Percentiles rank a stretch among this genome's conserved stretches.
These are phyloP conservation scores for Heliosperma pusillum DNA, from an alignment of 148 eudicot genomes.

Conservation along the genomic window DNA sequence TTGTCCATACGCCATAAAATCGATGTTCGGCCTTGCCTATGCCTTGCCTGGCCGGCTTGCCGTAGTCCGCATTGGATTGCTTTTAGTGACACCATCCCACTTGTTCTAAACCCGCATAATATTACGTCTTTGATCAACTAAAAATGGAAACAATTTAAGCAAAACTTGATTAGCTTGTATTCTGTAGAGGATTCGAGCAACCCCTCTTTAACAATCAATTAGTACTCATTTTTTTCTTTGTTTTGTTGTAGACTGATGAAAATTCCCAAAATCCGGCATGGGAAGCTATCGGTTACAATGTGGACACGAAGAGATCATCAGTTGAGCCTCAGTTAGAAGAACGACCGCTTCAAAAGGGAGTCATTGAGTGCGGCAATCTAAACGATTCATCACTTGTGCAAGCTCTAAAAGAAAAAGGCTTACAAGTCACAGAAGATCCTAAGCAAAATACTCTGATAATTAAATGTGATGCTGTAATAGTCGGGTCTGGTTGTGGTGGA, in stretches of 20 bases:
- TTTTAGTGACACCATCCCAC: too few species aligned
- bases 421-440: constrained; percentile 44
- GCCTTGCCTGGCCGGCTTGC: too few species aligned
- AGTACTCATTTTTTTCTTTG: not conserved
- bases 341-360: constrained; percentile 76
- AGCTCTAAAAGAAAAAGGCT: constrained; percentile 53
- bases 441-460: constrained; percentile 28
- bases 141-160: too few species aligned
- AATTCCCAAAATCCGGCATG: constrained; percentile 58
- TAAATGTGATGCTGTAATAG: constrained; percentile 72
- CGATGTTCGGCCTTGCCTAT: too few species aligned
- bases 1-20: too few species aligned
- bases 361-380: constrained; percentile 45
- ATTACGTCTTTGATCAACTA: too few species aligned
- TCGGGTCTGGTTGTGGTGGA: constrained; percentile 91
- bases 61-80: too few species aligned
- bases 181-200: not conserved
- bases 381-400: constrained; percentile 45
- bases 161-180: not conserved
- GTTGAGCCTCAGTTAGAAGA: constrained; percentile 27
- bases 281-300: constrained; percentile 74
- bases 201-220: not conserved
- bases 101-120: too few species aligned
- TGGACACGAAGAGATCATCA: constrained; percentile 33
- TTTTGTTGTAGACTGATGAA: constrained; percentile 54